These are phyloP conservation scores for Blastomyces silverae DNA, from an alignment of 2,329 filamentous ascomycete genomes.

Conservation along the genomic window DNA sequence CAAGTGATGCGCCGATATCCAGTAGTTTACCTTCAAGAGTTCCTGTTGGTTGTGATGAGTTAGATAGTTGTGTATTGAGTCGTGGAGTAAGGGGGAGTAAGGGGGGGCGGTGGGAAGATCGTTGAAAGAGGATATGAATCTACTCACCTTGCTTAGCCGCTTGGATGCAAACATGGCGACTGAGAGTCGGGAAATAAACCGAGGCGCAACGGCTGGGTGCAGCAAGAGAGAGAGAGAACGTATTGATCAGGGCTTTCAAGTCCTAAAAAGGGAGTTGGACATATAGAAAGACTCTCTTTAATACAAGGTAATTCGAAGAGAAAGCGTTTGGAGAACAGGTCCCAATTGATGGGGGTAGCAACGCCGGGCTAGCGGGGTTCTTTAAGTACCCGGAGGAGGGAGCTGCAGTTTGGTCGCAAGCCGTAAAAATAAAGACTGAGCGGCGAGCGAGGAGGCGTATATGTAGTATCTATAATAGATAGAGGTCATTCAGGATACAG, in stretches of 20 bases:
- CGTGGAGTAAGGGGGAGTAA: not conserved
- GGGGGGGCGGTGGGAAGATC: not conserved
- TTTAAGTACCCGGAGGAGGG: not conserved
- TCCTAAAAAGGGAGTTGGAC: not conserved
- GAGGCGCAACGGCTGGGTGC: too few species aligned
- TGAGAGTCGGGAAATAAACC: not conserved
- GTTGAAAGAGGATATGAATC: not conserved
- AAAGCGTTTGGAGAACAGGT: not conserved
- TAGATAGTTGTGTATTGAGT: not conserved
- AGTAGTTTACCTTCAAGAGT: conserved; percentile 46
- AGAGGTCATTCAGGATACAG: not conserved
- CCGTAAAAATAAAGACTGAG: not conserved
- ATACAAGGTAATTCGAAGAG: not conserved
- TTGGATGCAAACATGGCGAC: conserved; percentile 46
- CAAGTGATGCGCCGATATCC: not conserved
- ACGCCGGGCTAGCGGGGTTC: not conserved
- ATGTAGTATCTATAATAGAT: too few species aligned
- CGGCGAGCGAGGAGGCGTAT: too few species aligned
- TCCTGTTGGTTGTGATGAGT: conserved; percentile 40
- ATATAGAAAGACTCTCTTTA: not conserved
- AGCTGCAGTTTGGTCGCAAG: not conserved
- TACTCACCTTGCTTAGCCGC: conserved; percentile 42
- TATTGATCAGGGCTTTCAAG: not conserved
- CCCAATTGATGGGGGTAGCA: not conserved
- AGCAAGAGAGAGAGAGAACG: not conserved